Conservation (phyloP, 805 yeast genomes). For the Teunomyces lycoperdinae region DNA sequence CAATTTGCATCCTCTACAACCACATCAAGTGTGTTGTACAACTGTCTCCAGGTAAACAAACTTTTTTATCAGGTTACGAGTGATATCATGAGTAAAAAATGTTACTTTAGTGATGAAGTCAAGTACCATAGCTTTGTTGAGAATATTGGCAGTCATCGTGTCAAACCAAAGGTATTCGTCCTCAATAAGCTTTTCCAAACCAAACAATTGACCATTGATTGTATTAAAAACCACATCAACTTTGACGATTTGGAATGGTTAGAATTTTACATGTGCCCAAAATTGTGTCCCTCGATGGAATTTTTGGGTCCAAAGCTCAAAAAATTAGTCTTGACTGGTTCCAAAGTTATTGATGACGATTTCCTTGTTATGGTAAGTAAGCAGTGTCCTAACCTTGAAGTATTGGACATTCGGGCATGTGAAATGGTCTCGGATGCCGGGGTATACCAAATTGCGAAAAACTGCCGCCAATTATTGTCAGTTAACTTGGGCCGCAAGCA, state of each 20-base stretch:
- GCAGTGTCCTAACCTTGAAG: slow-evolving; percentile 55
- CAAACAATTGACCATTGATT: slow-evolving; percentile 52
- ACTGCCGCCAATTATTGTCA: slow-evolving; percentile 55
- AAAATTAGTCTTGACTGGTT: slow-evolving; percentile 68
- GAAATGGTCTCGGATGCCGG: slow-evolving; percentile 75
- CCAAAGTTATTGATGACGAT: slow-evolving; percentile 57
- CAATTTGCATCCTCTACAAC: slow-evolving; percentile 3
- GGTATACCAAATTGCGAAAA: slow-evolving; percentile 58
- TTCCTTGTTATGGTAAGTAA: slow-evolving; percentile 51
- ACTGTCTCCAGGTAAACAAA: slow-evolving; percentile 67
- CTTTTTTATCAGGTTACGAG: slow-evolving; percentile 58
- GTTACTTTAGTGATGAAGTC: slow-evolving; percentile 50
- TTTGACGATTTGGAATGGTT: slow-evolving; percentile 60
- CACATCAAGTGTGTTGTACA: slow-evolving; percentile 38
- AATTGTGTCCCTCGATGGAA: slow-evolving; percentile 49
- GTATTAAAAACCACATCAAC: slow-evolving; percentile 36
- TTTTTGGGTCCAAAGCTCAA: slow-evolving; percentile 27
- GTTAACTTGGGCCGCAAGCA: slow-evolving; percentile 80
- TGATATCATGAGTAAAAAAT: slow-evolving; percentile 52
- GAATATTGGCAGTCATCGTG: slow-evolving; percentile 6
- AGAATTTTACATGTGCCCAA: slow-evolving; percentile 83
- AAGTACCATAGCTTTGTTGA: slow-evolving; percentile 41
- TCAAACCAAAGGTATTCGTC: slow-evolving; percentile 47
- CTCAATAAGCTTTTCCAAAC: slow-evolving; percentile 62
- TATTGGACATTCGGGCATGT: slow-evolving; percentile 81